Conservation (phyloP, 2,329 filamentous ascomycete species). For the Apiospora hydei region DNA sequence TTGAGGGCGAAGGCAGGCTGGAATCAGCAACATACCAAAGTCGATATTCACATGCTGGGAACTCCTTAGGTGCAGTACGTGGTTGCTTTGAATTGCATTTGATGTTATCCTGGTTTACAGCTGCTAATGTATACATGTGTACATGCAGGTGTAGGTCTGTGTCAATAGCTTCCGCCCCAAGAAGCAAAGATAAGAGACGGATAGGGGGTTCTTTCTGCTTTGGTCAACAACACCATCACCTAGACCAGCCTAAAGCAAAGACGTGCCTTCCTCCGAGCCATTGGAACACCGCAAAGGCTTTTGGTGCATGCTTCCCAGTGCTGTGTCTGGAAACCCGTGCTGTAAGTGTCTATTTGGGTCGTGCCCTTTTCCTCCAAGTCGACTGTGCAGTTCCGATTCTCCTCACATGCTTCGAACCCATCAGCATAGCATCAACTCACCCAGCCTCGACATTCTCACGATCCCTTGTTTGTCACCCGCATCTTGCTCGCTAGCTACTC, state of each 20-base stretch:
- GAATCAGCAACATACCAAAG: neutral
- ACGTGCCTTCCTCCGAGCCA: neutral
- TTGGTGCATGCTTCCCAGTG: neutral
- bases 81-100: neutral
- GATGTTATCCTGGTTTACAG: neutral
- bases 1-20: neutral
- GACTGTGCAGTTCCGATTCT: neutral
- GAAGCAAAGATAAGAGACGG: neutral
- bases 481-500: slow-evolving; percentile 68
- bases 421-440: slow-evolving; percentile 55
- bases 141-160: neutral
- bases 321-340: neutral
- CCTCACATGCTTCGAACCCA: slow-evolving; percentile 6
- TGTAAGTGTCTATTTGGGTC: slow-evolving; percentile 3
- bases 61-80: neutral
- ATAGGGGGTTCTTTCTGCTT: slow-evolving; percentile 7
- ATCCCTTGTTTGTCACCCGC: slow-evolving; percentile 56
- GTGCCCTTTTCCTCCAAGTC: neutral
- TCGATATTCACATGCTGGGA: neutral
- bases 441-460: slow-evolving; percentile 46
- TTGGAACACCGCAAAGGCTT: neutral
- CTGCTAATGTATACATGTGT: neutral
- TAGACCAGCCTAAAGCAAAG: neutral
- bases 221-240: neutral
- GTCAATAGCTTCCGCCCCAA: neutral